Evolutionary conservation across 1,284 basidiomycete genomes (phyloP).

Genomic region (Agroathelia rolfsii): DNA sequence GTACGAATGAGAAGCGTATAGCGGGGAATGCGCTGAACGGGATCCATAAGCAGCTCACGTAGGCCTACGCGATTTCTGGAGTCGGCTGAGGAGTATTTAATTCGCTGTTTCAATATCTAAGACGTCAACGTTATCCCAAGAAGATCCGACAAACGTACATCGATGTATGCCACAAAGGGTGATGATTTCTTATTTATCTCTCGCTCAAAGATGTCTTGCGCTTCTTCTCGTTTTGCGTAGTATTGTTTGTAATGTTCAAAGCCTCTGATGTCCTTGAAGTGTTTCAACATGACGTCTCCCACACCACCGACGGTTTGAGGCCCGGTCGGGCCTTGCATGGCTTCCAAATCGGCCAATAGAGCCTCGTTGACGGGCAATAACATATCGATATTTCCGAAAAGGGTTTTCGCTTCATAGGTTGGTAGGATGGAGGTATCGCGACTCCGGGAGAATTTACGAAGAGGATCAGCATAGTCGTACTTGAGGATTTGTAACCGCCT

Average conservation of each 20-base stretch:
- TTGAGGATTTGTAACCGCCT: slow-evolving; percentile 67
- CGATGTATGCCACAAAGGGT: slow-evolving; percentile 75
- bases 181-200: slow-evolving; percentile 71
- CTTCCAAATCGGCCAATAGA: slow-evolving; percentile 79
- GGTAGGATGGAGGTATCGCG: slow-evolving; percentile 84
- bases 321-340: slow-evolving; percentile 55
- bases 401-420: slow-evolving; percentile 81
- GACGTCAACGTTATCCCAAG: slow-evolving; percentile 10
- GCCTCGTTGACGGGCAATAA: slow-evolving; percentile 82
- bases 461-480: slow-evolving; percentile 80
- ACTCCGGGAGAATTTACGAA: slow-evolving; percentile 76
- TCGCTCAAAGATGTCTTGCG: slow-evolving; percentile 80
- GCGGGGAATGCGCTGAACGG: slow-evolving; percentile 96
- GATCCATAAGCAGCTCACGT: slow-evolving; percentile 94
- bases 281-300: slow-evolving; percentile 79
- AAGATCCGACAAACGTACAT: slow-evolving; percentile 41
- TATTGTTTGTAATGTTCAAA: slow-evolving; percentile 91
- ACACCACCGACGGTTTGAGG: slow-evolving; percentile 50
- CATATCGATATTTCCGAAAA: slow-evolving; percentile 91
- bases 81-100: slow-evolving; percentile 82
- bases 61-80: slow-evolving; percentile 81
- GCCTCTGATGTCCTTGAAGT: slow-evolving; percentile 72
- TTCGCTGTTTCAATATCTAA: slow-evolving; percentile 41
- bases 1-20: slow-evolving; percentile 90
- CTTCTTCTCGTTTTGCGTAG: slow-evolving; percentile 88